Conservation (phyloP, 1,139 yeast species). For the Suhomyces wounanorum region DNA sequence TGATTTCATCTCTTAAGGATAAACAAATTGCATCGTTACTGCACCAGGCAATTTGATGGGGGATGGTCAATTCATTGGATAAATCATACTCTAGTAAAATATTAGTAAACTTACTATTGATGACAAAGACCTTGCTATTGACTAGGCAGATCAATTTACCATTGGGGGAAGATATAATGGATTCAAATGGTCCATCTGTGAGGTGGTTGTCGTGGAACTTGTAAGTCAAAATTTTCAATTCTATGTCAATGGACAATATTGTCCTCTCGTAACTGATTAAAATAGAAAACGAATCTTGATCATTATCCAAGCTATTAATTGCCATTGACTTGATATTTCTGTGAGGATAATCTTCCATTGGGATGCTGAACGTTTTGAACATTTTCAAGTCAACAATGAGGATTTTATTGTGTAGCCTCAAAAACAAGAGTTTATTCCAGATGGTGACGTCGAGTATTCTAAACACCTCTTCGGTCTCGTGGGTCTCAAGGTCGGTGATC, state of each 20-base stretch:
- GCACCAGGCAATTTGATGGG: conserved; percentile 71
- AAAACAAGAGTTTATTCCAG: conserved; percentile 34
- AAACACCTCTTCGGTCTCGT: conserved; percentile 33
- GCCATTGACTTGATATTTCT: conserved; percentile 20
- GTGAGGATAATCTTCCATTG: conserved; percentile 24
- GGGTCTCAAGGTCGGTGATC: conserved; percentile 39
- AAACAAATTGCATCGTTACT: conserved; percentile 78
- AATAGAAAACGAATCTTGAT: conserved; percentile 20
- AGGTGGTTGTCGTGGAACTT: conserved; percentile 38
- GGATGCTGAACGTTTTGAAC: conserved; percentile 29
- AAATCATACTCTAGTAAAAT: conserved; percentile 55
- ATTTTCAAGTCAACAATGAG: conserved; percentile 31
- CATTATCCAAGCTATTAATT: not conserved
- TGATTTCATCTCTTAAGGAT: conserved; percentile 62
- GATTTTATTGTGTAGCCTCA: conserved; percentile 31
- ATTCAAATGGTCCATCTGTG: conserved; percentile 61
- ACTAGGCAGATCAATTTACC: conserved; percentile 61
- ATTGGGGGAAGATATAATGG: conserved; percentile 59
- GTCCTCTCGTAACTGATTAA: conserved; percentile 34
- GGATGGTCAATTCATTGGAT: conserved; percentile 36
- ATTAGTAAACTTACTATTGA: conserved; percentile 52
- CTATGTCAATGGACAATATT: conserved; percentile 30
- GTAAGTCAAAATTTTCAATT: conserved; percentile 24
- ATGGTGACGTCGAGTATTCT: conserved; percentile 28
- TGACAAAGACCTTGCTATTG: conserved; percentile 52